phyloP scores from a whole-genome alignment of 108 stramenopile genomes.

The Mayamaea pseudoterrestris region DNA sequence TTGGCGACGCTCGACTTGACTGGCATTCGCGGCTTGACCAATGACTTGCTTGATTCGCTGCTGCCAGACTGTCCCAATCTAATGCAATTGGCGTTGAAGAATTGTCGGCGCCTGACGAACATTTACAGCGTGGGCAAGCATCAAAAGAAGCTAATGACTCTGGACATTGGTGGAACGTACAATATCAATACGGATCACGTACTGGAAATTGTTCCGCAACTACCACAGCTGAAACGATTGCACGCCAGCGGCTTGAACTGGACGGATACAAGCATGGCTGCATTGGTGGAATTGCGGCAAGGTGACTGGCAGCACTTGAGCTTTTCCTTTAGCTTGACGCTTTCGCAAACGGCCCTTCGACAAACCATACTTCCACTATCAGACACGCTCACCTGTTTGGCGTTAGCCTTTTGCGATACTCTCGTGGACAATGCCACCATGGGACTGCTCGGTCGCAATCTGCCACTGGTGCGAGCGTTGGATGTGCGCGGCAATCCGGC shows the following conservation, averaged over 20 bases:
- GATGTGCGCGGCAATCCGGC: constrained; percentile 66
- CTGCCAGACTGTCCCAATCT: constrained; percentile 26
- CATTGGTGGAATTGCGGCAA: constrained; percentile 21
- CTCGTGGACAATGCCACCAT: constrained; percentile 54
- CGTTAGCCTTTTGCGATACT: constrained; percentile 61
- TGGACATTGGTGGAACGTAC: constrained; percentile 67
- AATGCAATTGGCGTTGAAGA: constrained; percentile 52
- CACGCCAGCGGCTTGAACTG: constrained; percentile 67
- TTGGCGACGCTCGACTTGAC: constrained; percentile 56
- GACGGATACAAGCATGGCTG: constrained; percentile 41
- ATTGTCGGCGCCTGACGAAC: constrained; percentile 36
- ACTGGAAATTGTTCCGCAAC: constrained; percentile 11
- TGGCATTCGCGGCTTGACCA: constrained; percentile 50
- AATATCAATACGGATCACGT: constrained; percentile 43
- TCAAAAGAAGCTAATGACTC: constrained; percentile 14
- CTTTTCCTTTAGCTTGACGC: constrained; percentile 40
- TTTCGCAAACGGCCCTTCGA: constrained; percentile 40
- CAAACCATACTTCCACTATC: constrained; percentile 15
- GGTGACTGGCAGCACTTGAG: constrained; percentile 36
- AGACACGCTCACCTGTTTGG: constrained; percentile 28
- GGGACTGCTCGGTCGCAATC: constrained; percentile 47
- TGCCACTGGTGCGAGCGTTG: constrained; percentile 36
- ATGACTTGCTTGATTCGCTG: constrained; percentile 22
- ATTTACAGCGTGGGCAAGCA: background rate
- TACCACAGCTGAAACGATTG: constrained; percentile 28